Evolutionary conservation across 2,329 filamentous ascomycete genomes (phyloP).

Genomic region (Ophiostoma triangulosporum): DNA sequence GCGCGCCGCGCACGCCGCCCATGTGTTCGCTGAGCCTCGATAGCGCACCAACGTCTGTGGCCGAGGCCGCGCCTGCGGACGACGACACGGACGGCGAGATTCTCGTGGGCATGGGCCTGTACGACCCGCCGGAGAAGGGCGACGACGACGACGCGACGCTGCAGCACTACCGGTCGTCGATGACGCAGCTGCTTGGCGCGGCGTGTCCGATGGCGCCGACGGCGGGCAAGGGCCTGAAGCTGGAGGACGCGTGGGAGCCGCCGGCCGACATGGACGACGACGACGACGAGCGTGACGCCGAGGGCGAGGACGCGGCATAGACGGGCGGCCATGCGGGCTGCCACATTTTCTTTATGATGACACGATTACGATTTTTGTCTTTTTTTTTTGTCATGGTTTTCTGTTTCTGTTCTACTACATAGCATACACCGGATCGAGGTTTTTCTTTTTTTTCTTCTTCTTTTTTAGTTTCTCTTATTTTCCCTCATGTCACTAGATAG

Average conservation of each 20-base stretch:
- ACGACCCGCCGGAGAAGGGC: constrained; percentile 53
- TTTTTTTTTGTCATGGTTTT: neutral
- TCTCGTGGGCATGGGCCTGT: constrained; percentile 70
- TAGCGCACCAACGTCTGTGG: neutral
- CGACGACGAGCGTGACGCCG: constrained; percentile 27
- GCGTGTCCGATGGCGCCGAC: constrained; percentile 28
- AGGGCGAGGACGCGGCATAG: too few species aligned
- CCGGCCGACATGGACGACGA: constrained; percentile 49
- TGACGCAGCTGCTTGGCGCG: constrained; percentile 40
- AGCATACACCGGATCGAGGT: too few species aligned
- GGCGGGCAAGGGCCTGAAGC: constrained; percentile 60
- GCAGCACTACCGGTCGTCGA: constrained; percentile 40
- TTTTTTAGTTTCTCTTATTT: neutral
- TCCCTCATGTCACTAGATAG: neutral
- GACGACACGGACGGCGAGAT: constrained; percentile 50
- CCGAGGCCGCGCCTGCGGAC: constrained; percentile 33
- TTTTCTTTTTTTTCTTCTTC: neutral
- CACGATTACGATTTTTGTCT: neutral
- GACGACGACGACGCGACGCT: constrained; percentile 33
- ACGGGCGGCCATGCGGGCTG: too few species aligned
- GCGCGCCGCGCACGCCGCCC: constrained; percentile 1
- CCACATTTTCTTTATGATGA: neutral
- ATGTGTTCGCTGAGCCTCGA: neutral
- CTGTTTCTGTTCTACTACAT: neutral
- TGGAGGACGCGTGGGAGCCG: constrained; percentile 69